These are phyloP conservation scores for Tricholoma bakamatsutake DNA, from an alignment of 768 basidiomycete species.

Conservation along the genomic window DNA sequence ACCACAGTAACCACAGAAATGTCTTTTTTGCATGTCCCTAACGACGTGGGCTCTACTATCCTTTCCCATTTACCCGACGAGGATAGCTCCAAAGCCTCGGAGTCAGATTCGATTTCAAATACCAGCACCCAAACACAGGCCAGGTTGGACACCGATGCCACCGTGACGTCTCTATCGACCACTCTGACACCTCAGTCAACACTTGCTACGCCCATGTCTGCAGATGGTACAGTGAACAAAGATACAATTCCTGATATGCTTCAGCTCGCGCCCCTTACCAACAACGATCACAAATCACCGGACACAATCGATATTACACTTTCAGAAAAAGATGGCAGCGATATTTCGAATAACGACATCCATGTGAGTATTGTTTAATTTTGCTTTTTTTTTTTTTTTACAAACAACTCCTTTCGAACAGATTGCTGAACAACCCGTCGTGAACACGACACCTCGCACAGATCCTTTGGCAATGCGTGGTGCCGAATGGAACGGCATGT, in stretches of 20 bases:
- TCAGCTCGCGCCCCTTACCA: background rate
- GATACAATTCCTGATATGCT: background rate
- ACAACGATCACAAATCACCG: background rate
- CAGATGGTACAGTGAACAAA: background rate
- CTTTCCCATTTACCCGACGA: background rate
- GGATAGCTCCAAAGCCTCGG: background rate
- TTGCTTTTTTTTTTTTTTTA: background rate
- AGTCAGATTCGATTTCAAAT: slow-evolving; percentile 4
- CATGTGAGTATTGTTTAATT: background rate
- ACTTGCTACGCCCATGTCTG: background rate
- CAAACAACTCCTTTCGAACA: background rate
- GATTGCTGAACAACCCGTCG: slow-evolving; percentile 2
- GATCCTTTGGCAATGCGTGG: slow-evolving; percentile 13
- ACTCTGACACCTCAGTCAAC: background rate
- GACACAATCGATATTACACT: background rate
- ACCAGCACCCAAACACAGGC: slow-evolving; percentile 10
- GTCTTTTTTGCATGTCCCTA: background rate
- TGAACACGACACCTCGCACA: slow-evolving; percentile 13
- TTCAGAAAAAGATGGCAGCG: background rate
- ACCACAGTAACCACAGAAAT: background rate
- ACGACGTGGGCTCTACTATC: background rate
- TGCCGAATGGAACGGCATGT: slow-evolving; percentile 14
- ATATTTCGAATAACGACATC: background rate
- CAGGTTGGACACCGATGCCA: slow-evolving; percentile 6
- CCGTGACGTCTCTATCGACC: background rate